phyloP scores from a whole-genome alignment of 352 stramenopile species.

The Pythium phragmiticola region DNA sequence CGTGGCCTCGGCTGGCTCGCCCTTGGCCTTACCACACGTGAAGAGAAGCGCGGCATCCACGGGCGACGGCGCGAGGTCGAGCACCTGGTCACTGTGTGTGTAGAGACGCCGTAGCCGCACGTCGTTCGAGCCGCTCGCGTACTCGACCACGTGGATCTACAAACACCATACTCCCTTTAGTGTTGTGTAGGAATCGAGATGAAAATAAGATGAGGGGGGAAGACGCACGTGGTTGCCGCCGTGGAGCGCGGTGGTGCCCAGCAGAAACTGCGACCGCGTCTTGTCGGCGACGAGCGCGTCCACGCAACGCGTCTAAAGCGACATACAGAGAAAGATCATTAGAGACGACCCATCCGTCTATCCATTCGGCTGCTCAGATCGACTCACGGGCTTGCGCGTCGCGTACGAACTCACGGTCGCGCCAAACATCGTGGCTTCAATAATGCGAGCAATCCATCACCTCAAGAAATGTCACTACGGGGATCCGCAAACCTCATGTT shows the following conservation, averaged over 20 bases:
- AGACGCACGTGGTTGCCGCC: conserved; percentile 58
- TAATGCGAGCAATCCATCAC: neutral
- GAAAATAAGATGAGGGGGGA: neutral
- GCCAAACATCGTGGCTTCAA: conserved; percentile 25
- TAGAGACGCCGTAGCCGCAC: conserved; percentile 44
- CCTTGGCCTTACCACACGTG: conserved; percentile 48
- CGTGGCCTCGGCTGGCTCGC: conserved; percentile 35
- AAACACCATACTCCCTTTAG: neutral
- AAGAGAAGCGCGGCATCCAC: conserved; percentile 48
- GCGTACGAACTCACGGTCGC: conserved; percentile 24
- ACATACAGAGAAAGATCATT: neutral
- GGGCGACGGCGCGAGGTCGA: conserved; percentile 50
- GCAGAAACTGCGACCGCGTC: conserved; percentile 58
- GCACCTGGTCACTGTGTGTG: conserved; percentile 44
- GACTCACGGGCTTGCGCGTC: conserved; percentile 22
- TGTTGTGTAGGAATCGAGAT: neutral
- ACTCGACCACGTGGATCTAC: conserved; percentile 66
- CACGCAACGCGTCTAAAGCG: conserved; percentile 53
- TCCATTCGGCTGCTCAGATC: neutral
- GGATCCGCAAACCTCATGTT: neutral
- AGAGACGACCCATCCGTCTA: neutral
- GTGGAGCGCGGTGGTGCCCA: conserved; percentile 63
- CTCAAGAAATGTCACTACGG: conserved; percentile 2
- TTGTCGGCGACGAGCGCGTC: conserved; percentile 69
- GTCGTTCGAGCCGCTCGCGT: conserved; percentile 40